Evolutionary conservation across 306 rosid species (phyloP).

Genomic region (Bauhinia variegata): DNA sequence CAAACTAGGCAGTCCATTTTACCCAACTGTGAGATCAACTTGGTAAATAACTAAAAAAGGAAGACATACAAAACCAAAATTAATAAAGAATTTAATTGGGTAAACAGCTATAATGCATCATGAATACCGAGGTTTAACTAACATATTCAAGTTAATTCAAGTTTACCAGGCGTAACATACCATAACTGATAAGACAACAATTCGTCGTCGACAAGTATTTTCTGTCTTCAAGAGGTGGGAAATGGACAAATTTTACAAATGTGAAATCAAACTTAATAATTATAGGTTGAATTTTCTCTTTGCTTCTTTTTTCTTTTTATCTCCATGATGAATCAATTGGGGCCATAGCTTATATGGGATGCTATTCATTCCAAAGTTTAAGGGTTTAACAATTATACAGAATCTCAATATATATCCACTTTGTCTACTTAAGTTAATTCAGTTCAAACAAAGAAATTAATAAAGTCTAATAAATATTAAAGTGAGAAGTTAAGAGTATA

Average conservation of each 20-base stretch:
- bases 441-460: no score
- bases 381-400: no score
- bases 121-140: no score
- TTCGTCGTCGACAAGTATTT: neutral
- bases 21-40: neutral
- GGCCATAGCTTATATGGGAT: neutral
- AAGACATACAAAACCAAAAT: no score
- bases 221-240: neutral
- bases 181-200: no score
- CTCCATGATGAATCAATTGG: neutral
- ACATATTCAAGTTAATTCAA: no score
- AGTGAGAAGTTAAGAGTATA: no score
- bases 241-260: neutral
- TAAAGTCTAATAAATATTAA: no score
- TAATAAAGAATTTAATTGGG: no score
- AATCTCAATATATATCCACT: neutral
- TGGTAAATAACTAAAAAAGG: neutral
- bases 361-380: neutral
- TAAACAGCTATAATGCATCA: no score
- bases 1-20: neutral
- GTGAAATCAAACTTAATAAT: neutral
- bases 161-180: no score
- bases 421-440: neutral
- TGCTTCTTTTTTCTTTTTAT: neutral
- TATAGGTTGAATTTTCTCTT: neutral